Percentiles rank a stretch among this genome's conserved stretches.
These are phyloP conservation scores for Dioszegia crocea DNA, from an alignment of 768 basidiomycete genomes.

Conservation along the genomic window DNA sequence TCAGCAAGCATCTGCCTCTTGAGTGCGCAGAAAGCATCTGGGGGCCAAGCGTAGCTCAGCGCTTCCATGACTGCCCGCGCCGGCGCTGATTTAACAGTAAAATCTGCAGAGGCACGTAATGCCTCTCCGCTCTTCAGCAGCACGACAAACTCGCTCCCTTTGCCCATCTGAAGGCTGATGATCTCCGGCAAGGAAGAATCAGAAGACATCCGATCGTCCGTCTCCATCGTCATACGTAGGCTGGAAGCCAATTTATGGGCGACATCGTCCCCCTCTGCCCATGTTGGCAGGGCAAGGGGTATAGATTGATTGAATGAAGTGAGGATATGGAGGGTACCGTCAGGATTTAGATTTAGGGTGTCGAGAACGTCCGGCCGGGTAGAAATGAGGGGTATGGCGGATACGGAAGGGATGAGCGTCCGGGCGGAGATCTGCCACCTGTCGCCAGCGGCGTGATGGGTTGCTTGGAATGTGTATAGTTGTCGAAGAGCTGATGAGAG, in stretches of 20 bases:
- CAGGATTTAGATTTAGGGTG: conserved; percentile 62
- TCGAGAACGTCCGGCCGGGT: conserved; percentile 66
- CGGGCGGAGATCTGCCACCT: conserved; percentile 32
- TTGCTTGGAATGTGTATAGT: conserved; percentile 25
- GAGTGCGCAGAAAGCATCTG: conserved; percentile 61
- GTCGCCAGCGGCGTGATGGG: not conserved
- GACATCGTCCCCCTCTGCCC: conserved; percentile 22
- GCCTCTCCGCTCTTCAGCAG: conserved; percentile 57
- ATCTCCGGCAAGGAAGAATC: conserved; percentile 37
- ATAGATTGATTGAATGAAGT: conserved; percentile 60
- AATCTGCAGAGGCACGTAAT: conserved; percentile 57
- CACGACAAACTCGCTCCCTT: conserved; percentile 58
- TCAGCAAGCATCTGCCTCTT: conserved; percentile 50
- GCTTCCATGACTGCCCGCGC: conserved; percentile 61
- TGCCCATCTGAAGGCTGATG: conserved; percentile 55
- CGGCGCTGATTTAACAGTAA: conserved; percentile 59
- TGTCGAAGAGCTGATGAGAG: conserved; percentile 12
- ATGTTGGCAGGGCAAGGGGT: conserved; percentile 13
- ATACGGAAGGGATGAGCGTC: conserved; percentile 53
- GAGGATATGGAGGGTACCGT: conserved; percentile 58
- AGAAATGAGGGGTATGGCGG: conserved; percentile 60
- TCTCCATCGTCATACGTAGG: conserved; percentile 25
- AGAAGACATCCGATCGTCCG: conserved; percentile 5
- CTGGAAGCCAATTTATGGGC: conserved; percentile 23
- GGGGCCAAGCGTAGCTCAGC: conserved; percentile 62